These are phyloP conservation scores for Solanum gandarillasii DNA, from an alignment of 257 asterid species.

Conservation along the genomic window DNA sequence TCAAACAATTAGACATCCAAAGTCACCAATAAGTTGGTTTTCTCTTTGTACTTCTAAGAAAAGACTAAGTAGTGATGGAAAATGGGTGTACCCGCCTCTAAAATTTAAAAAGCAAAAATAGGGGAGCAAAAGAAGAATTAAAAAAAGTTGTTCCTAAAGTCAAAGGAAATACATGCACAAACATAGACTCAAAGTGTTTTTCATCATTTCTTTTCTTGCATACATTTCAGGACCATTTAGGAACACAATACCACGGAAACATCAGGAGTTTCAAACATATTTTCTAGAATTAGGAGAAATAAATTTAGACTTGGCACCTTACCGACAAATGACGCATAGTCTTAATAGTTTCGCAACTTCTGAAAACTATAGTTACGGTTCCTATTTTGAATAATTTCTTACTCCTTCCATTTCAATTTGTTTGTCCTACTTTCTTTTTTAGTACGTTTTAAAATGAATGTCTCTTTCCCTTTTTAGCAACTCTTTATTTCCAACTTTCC, in stretches of 20 bases:
- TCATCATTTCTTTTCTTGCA: background rate
- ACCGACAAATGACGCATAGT: background rate
- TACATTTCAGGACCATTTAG: background rate
- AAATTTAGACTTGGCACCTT: background rate
- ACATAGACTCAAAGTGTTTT: background rate
- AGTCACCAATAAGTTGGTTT: background rate
- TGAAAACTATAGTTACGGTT: background rate
- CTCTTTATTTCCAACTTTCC: background rate
- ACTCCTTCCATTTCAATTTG: background rate
- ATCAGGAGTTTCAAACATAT: background rate
- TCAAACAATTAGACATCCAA: background rate
- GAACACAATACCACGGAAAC: background rate
- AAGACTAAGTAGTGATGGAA: background rate
- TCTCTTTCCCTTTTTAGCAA: background rate
- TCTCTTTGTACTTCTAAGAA: background rate
- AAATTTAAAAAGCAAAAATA: background rate
- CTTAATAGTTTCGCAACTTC: background rate
- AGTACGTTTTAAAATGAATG: background rate
- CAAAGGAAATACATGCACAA: background rate
- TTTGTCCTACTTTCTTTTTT: background rate
- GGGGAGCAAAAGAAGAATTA: background rate
- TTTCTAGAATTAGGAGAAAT: background rate
- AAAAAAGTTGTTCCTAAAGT: background rate
- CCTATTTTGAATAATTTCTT: background rate
- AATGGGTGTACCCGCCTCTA: background rate